Base-by-base conservation (phyloP, 2,329 filamentous ascomycete species). In the Penicillium sp. region DNA sequence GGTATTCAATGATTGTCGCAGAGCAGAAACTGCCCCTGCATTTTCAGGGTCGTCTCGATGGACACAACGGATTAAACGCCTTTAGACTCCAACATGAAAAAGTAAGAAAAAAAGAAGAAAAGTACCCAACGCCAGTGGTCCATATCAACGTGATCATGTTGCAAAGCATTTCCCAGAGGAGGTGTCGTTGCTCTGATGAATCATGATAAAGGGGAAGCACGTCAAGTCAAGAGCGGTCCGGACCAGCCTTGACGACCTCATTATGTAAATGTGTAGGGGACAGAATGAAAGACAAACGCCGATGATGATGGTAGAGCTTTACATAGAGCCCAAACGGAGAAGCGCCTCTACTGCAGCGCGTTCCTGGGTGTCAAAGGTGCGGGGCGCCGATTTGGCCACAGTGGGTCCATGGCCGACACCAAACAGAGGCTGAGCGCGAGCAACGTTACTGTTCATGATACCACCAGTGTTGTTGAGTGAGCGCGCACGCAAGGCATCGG, bases 401-500 rank as follows among this genome's bases (percentile, higher is more conserved):
- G 71, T 66, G 44, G 69, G 67, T 46, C 70, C 67, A n/a, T 62
- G 40, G 15, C 53, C 50, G 33, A 60, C 57, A 44, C 33, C 33
- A 57, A 29, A 9, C 49, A 58, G 53, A 46, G 59, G 46, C 44
- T 61, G 57, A 23, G 58, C 50, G 15, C 54, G 53, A 24, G 54
- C 55, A 43, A 55, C 46, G 31, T 70, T 64, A 45, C 35, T 51
- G n/a, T 65, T 65, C 52, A 72, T 57, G 50, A 72, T 67, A 47
- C 70, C 71, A 45, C 73, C 72, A 29, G 67, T 68, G 49, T 66
- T 76, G 70, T 68, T 76, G 61, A 74, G 74, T 65, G 70, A 83
- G 74, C 72, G 81, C 70, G 78, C 84, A 72, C 91, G 84, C 59
- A 96, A 80, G 57, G 89, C 88, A 47, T 87, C 89, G 27, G 91